phyloP scores from a whole-genome alignment of 2,329 filamentous ascomycete genomes.

The Sarocladium oryzae region DNA sequence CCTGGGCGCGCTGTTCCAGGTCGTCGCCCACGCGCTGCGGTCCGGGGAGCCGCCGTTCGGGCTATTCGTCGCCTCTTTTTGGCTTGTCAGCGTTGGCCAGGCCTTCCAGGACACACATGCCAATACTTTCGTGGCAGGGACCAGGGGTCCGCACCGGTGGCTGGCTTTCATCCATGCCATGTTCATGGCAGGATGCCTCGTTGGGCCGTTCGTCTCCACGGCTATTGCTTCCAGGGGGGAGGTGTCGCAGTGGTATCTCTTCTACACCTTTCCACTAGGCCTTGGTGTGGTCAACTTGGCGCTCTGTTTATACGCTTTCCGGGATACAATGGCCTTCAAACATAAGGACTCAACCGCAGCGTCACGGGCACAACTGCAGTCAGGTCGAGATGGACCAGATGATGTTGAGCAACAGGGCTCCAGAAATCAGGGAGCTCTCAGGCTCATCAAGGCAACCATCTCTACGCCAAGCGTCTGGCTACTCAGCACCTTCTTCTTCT shows the following conservation, averaged over 20 bases:
- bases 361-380: background rate
- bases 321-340: constrained; percentile 34
- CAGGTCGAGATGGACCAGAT: background rate
- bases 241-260: constrained; percentile 42
- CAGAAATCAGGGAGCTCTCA: constrained; percentile 26
- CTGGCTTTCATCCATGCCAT: constrained; percentile 59
- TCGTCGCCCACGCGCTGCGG: constrained; percentile 46
- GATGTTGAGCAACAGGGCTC: constrained; percentile 2
- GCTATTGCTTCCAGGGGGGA: constrained; percentile 35
- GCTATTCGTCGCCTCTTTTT: constrained; percentile 51
- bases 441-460: constrained; percentile 39
- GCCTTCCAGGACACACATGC: constrained; percentile 58
- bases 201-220: constrained; percentile 49
- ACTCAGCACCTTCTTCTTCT: constrained; percentile 58
- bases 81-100: constrained; percentile 51
- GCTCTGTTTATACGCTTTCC: constrained; percentile 41
- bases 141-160: constrained; percentile 49
- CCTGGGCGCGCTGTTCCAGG: constrained; percentile 49
- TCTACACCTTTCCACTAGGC: constrained; percentile 49
- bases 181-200: constrained; percentile 51
- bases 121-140: constrained; percentile 52
- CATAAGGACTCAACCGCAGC: constrained; percentile 10
- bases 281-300: constrained; percentile 44
- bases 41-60: constrained; percentile 51
- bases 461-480: constrained; percentile 46